phyloP scores from a whole-genome alignment of 306 rosid genomes.

The Sicyos baderoa region DNA sequence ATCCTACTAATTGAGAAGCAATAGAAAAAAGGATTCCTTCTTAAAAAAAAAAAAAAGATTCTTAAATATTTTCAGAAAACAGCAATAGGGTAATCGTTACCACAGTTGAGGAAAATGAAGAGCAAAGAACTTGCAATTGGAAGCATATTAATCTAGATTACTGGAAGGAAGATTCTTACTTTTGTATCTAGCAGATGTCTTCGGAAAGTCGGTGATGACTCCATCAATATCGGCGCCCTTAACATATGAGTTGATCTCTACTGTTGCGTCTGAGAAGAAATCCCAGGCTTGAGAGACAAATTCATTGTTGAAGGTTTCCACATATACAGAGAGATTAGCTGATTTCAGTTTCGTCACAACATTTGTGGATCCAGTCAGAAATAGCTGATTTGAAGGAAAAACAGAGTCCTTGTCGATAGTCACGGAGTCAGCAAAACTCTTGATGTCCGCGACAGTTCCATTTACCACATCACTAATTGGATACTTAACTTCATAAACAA shows the following conservation, averaged over 20 bases:
- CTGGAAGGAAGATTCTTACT: slow-evolving; percentile 44
- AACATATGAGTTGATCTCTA: slow-evolving; percentile 68
- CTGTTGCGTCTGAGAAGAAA: slow-evolving; percentile 77
- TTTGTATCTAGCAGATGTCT: slow-evolving; percentile 70
- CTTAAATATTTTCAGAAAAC: too few species aligned
- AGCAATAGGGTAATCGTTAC: not conserved
- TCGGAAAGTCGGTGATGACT: slow-evolving; percentile 70
- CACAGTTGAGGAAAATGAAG: not conserved
- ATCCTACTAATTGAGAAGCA: too few species aligned
- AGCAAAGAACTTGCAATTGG: not conserved
- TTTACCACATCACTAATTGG: slow-evolving; percentile 34
- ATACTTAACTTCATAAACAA: slow-evolving; percentile 59
- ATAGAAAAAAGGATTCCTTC: too few species aligned
- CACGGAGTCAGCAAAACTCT: slow-evolving; percentile 56
- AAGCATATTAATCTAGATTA: not conserved
- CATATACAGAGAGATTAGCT: slow-evolving; percentile 55
- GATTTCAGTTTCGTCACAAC: slow-evolving; percentile 36
- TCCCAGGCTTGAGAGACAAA: slow-evolving; percentile 86
- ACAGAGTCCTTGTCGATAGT: slow-evolving; percentile 54
- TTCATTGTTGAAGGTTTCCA: slow-evolving; percentile 78
- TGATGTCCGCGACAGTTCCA: slow-evolving; percentile 49
- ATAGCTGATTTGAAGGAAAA: slow-evolving; percentile 22
- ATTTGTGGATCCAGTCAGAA: slow-evolving; percentile 27
- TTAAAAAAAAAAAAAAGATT: too few species aligned
- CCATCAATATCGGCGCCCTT: slow-evolving; percentile 39